A percentile compares a stretch with the other conserved stretches of the same genome.
Conservation (phyloP, 805 yeast species). For the Yamadazyma tumulicola region DNA sequence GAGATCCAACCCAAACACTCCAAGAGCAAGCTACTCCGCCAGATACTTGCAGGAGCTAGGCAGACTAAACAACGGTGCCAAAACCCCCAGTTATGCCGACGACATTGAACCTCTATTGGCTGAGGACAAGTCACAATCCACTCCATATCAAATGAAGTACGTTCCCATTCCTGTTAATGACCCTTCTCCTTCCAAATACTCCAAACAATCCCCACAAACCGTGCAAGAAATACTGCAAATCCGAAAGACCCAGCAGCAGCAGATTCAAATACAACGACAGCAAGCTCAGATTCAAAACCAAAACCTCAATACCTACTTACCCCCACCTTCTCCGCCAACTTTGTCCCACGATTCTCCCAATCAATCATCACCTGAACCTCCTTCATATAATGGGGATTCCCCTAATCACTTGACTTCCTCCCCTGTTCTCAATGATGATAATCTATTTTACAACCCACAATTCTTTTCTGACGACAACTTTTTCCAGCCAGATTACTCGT, state of each 20-base stretch:
- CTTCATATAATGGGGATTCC: constrained; percentile 22
- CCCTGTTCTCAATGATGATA: constrained; percentile 16
- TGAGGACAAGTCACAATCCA: constrained; percentile 1
- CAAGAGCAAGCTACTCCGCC: constrained; percentile 29
- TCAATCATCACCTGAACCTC: constrained; percentile 37
- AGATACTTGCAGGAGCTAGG: constrained; percentile 38
- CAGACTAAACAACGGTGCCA: constrained; percentile 9
- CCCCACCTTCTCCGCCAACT: constrained; percentile 37
- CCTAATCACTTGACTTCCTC: constrained; percentile 21
- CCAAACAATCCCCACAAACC: background rate
- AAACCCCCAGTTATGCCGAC: constrained; percentile 22
- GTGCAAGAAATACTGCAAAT: constrained; percentile 1
- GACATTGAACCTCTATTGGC: constrained; percentile 32
- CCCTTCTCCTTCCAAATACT: constrained; percentile 15
- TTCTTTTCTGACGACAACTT: constrained; percentile 32
- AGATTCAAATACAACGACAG: constrained; percentile 3
- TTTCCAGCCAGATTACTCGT: constrained; percentile 17
- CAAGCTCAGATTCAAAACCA: constrained; percentile 6
- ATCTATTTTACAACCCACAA: constrained; percentile 35
- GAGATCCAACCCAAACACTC: background rate
- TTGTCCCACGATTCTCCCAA: constrained; percentile 35
- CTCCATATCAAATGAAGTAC: constrained; percentile 18
- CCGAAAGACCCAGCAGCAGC: constrained; percentile 10
- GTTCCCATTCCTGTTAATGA: constrained; percentile 42
- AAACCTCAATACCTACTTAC: constrained; percentile 17